Percentiles rank a stretch among this genome's conserved stretches.
These are phyloP conservation scores for Candida sanyiensis DNA, from an alignment of 805 yeast genomes.

Conservation along the genomic window DNA sequence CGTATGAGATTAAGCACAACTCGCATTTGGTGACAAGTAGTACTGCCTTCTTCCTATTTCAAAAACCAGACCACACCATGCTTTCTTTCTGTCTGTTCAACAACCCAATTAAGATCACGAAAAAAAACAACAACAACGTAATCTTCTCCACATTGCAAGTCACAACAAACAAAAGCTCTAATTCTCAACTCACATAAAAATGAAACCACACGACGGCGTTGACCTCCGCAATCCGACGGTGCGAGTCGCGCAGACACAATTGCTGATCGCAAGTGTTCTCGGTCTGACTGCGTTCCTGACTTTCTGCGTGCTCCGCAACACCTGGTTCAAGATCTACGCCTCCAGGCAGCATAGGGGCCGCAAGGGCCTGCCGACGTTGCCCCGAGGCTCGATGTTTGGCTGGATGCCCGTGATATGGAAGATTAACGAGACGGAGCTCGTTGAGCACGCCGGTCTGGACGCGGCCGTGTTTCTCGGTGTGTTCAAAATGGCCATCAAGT, in stretches of 20 bases:
- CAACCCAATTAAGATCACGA: too few relatives aligned
- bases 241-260: slow-evolving; percentile 71
- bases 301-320: slow-evolving; percentile 65
- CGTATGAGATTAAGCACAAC: too few relatives aligned
- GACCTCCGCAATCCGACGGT: slow-evolving; percentile 26
- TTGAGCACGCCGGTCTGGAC: slow-evolving; percentile 89
- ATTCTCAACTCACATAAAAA: too few relatives aligned
- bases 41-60: too few relatives aligned
- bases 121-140: too few relatives aligned
- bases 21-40: too few relatives aligned
- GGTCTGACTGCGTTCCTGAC: slow-evolving; percentile 65
- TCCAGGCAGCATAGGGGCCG: slow-evolving; percentile 55
- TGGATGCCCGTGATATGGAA: slow-evolving; percentile 70
- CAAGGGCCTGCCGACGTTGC: slow-evolving; percentile 53
- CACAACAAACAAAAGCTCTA: too few relatives aligned
- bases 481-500: slow-evolving; percentile 79
- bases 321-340: slow-evolving; percentile 78
- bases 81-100: too few relatives aligned
- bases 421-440: slow-evolving; percentile 67
- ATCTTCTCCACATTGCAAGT: too few relatives aligned
- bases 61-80: too few relatives aligned
- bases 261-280: slow-evolving; percentile 57
- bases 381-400: slow-evolving; percentile 56
- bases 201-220: slow-evolving; percentile 7
- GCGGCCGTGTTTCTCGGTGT: slow-evolving; percentile 89